Evolutionary conservation across 1,284 basidiomycete species (phyloP).

Genomic region (Ustilago hordei): DNA sequence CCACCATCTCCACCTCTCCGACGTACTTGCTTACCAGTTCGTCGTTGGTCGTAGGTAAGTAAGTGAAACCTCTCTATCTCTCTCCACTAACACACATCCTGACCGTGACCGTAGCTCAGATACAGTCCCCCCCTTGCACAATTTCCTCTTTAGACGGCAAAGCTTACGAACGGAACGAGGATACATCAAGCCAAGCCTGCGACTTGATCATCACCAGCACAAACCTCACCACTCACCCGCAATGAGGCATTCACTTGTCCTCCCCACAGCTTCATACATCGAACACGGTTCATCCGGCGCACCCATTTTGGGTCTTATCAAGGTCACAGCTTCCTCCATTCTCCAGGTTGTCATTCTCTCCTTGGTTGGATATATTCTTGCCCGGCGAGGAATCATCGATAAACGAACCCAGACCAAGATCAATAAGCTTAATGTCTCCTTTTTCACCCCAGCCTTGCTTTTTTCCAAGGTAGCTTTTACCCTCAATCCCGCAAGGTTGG

Average conservation of each 20-base stretch:
- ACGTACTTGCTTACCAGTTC: too few relatives aligned
- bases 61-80: too few relatives aligned
- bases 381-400: slow-evolving; percentile 83
- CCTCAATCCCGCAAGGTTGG: slow-evolving; percentile 77
- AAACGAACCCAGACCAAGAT: slow-evolving; percentile 83
- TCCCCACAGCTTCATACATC: slow-evolving; percentile 40
- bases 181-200: neutral
- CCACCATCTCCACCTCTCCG: too few relatives aligned
- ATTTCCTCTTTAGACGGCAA: neutral
- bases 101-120: too few relatives aligned
- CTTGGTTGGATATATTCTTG: slow-evolving; percentile 85
- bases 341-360: slow-evolving; percentile 88
- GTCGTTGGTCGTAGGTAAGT: too few relatives aligned
- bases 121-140: too few relatives aligned
- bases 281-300: slow-evolving; percentile 46
- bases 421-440: slow-evolving; percentile 78
- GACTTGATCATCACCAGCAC: neutral
- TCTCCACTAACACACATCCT: too few relatives aligned
- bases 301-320: slow-evolving; percentile 56
- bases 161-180: neutral
- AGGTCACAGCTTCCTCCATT: slow-evolving; percentile 75
- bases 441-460: slow-evolving; percentile 90
- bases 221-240: neutral
- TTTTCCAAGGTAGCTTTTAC: slow-evolving; percentile 91
- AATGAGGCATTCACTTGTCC: slow-evolving; percentile 42